These are phyloP conservation scores for Orbilia quercus DNA, from an alignment of 2,329 filamentous ascomycete genomes.

Conservation along the genomic window DNA sequence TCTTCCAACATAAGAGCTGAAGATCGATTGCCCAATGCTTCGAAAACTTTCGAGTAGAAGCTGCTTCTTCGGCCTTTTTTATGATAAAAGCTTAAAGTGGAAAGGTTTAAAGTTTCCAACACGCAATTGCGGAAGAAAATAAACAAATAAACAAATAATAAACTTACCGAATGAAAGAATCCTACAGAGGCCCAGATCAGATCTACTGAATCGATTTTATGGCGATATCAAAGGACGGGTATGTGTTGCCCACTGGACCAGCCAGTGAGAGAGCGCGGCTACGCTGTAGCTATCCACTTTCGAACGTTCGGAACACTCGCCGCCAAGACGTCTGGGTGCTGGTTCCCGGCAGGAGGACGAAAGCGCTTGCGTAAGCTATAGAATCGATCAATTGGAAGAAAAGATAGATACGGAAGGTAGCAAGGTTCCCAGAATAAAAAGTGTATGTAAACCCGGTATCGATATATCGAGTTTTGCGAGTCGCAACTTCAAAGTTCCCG, in stretches of 20 bases:
- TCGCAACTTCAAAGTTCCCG: too few species aligned
- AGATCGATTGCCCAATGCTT: not conserved
- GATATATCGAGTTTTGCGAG: too few species aligned
- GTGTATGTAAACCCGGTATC: too few species aligned
- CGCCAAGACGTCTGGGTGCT: conserved; percentile 25
- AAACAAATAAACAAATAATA: not conserved
- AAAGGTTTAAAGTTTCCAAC: too few species aligned
- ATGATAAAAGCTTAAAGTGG: too few species aligned
- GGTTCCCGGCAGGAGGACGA: conserved; percentile 10
- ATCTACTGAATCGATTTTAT: too few species aligned
- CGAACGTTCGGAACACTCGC: not conserved
- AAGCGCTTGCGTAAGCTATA: conserved; percentile 44
- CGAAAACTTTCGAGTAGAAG: not conserved
- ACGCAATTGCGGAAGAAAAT: conserved; percentile 9
- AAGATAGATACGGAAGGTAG: not conserved
- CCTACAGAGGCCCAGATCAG: too few species aligned
- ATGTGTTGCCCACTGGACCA: conserved; percentile 20
- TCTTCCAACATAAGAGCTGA: not conserved
- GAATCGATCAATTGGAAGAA: not conserved
- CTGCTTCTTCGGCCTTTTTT: too few species aligned
- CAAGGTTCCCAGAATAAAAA: too few species aligned
- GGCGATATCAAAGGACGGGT: conserved; percentile 14
- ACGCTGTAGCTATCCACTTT: conserved; percentile 31
- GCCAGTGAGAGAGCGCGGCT: conserved; percentile 17
- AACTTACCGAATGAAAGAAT: conserved; percentile 6